A percentile compares a stretch with the other conserved stretches of the same genome.
These are phyloP conservation scores for Luvunga scandens DNA, from an alignment of 345 rosid genomes.

Conservation along the genomic window DNA sequence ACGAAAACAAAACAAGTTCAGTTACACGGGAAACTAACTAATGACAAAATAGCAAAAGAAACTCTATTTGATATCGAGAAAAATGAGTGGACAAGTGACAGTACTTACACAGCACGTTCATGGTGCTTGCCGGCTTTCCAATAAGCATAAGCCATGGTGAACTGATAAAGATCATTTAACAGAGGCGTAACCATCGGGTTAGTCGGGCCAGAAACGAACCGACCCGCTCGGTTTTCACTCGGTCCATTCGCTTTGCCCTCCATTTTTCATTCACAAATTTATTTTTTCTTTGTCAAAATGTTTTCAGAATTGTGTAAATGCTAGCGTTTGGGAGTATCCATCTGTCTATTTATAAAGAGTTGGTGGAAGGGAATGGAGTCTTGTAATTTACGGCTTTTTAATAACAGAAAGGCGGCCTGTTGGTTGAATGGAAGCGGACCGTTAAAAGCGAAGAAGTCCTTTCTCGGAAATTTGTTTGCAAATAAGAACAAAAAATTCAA, in stretches of 20 bases:
- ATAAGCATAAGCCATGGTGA: slow-evolving; percentile 96
- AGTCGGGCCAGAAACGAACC: slow-evolving; percentile 56
- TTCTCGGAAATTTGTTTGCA: background rate
- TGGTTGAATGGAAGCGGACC: background rate
- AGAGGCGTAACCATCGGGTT: slow-evolving; percentile 98
- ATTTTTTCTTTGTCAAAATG: background rate
- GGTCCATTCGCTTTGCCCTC: slow-evolving; percentile 31
- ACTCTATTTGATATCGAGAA: background rate
- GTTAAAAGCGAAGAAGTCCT: background rate
- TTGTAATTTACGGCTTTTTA: background rate
- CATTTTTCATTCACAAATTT: slow-evolving; percentile 19
- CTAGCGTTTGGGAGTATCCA: background rate
- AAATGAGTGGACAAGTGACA: background rate
- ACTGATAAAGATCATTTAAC: slow-evolving; percentile 93
- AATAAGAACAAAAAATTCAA: background rate
- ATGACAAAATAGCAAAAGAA: background rate
- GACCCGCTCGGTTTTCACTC: slow-evolving; percentile 27
- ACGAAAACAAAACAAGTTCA: background rate
- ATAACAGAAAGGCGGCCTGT: background rate
- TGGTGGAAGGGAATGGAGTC: background rate
- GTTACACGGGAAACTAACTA: background rate
- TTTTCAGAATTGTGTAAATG: background rate
- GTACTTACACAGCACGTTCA: slow-evolving; percentile 73
- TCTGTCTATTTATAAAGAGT: background rate
- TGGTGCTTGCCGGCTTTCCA: slow-evolving; percentile 93